Conservation (phyloP, 2,329 filamentous ascomycete species). For the Xylariaceae sp. region DNA sequence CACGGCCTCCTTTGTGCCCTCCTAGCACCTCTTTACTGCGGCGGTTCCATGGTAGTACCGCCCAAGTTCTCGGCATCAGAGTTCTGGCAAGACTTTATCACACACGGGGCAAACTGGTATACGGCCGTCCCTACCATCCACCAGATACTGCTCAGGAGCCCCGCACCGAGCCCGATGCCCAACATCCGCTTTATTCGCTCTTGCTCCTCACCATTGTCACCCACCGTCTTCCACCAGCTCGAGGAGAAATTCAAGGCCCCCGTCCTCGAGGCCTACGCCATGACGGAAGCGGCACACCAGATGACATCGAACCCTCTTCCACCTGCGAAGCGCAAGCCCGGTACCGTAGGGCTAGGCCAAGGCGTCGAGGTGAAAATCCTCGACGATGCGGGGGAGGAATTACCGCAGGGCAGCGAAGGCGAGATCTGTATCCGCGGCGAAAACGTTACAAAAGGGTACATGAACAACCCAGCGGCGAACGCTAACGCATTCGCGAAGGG, state of each 20-base stretch:
- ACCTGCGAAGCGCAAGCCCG: slow-evolving; percentile 75
- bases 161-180: slow-evolving; percentile 71
- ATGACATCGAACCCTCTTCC: slow-evolving; percentile 82
- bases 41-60: slow-evolving; percentile 81
- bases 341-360: slow-evolving; percentile 82
- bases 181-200: slow-evolving; percentile 86
- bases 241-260: slow-evolving; percentile 79
- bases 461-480: slow-evolving; percentile 83
- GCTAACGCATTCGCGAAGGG: slow-evolving; percentile 72
- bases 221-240: slow-evolving; percentile 80
- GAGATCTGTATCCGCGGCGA: slow-evolving; percentile 85
- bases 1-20: slow-evolving; percentile 87
- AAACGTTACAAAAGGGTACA: slow-evolving; percentile 84
- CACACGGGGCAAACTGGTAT: slow-evolving; percentile 85
- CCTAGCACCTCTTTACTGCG: slow-evolving; percentile 76
- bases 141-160: slow-evolving; percentile 81
- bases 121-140: slow-evolving; percentile 93
- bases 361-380: slow-evolving; percentile 84
- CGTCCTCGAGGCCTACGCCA: slow-evolving; percentile 88
- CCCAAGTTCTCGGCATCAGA: slow-evolving; percentile 79
- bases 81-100: slow-evolving; percentile 81
- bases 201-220: slow-evolving; percentile 83
- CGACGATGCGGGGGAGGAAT: slow-evolving; percentile 70
- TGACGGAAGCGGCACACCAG: slow-evolving; percentile 89
- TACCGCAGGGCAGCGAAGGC: slow-evolving; percentile 72